phyloP scores from a whole-genome alignment of 805 yeast species.

The Saccharomyces kudriavzevii region DNA sequence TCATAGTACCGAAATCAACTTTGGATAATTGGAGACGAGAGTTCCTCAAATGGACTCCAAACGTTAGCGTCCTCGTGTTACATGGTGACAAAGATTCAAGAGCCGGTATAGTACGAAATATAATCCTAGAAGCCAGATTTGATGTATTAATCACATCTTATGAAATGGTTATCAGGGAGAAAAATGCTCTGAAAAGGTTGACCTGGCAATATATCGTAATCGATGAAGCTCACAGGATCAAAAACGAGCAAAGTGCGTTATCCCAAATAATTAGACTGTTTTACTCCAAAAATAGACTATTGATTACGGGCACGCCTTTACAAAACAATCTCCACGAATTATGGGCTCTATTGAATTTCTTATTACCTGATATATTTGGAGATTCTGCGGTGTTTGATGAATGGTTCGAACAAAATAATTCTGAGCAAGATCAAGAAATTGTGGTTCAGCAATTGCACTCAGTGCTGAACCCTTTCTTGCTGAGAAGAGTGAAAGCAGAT shows the following conservation, averaged over 20 bases:
- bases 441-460: constrained; percentile 86
- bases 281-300: constrained; percentile 71
- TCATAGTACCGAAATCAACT: constrained; percentile 92
- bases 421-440: constrained; percentile 58
- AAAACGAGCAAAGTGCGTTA: constrained; percentile 84
- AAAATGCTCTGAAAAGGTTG: constrained; percentile 65
- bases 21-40: constrained; percentile 95
- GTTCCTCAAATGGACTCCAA: constrained; percentile 93
- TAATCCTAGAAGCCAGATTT: constrained; percentile 64
- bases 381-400: constrained; percentile 85
- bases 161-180: constrained; percentile 89
- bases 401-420: constrained; percentile 57
- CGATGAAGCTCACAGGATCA: constrained; percentile 95
- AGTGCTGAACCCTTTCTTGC: constrained; percentile 76
- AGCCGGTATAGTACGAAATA: constrained; percentile 45
- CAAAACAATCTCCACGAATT: constrained; percentile 92
- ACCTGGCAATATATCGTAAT: constrained; percentile 91
- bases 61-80: constrained; percentile 72
- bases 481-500: constrained; percentile 85
- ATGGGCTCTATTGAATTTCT: constrained; percentile 88
- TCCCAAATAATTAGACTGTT: constrained; percentile 89
- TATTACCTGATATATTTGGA: constrained; percentile 90
- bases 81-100: constrained; percentile 90
- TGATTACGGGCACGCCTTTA: constrained; percentile 93
- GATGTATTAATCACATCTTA: constrained; percentile 88